These are phyloP conservation scores for Sindora glabra DNA, from an alignment of 306 rosid genomes.

Conservation along the genomic window DNA sequence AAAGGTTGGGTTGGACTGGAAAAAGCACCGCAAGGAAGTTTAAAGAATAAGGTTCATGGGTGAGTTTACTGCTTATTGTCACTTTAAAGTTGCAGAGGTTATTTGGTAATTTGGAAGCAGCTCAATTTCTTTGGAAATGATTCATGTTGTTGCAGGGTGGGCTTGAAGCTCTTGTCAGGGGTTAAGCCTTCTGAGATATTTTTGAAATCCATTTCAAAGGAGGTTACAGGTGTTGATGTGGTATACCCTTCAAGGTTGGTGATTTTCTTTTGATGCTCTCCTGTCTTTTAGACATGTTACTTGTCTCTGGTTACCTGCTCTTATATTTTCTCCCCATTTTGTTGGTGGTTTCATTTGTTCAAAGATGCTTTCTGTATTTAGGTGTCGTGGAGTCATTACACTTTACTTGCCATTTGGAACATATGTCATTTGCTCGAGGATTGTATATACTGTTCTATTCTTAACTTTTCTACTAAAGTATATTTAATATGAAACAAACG, in stretches of 20 bases:
- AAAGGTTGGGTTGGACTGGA: constrained; percentile 67
- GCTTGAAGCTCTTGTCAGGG: constrained; percentile 66
- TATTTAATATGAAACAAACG: neutral
- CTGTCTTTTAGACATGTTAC: neutral
- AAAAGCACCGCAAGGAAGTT: constrained; percentile 55
- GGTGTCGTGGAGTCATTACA: neutral
- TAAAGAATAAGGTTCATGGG: constrained; percentile 78
- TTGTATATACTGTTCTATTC: neutral
- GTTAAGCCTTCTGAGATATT: constrained; percentile 90
- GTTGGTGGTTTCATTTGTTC: neutral
- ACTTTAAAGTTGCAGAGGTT: neutral
- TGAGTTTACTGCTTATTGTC: constrained; percentile 8
- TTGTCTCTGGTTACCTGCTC: neutral
- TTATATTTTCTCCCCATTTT: neutral
- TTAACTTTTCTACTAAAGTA: neutral
- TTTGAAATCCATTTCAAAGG: constrained; percentile 72
- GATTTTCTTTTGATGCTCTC: neutral
- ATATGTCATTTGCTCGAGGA: neutral
- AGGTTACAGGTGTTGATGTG: constrained; percentile 61
- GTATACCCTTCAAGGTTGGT: constrained; percentile 80
- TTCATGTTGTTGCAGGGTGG: constrained; percentile 45
- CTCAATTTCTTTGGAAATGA: neutral
- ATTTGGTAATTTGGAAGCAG: neutral
- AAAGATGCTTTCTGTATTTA: neutral
- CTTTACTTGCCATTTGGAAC: neutral